phyloP scores from a whole-genome alignment of 164 flowering plant species.

The Buxus sempervirens region DNA sequence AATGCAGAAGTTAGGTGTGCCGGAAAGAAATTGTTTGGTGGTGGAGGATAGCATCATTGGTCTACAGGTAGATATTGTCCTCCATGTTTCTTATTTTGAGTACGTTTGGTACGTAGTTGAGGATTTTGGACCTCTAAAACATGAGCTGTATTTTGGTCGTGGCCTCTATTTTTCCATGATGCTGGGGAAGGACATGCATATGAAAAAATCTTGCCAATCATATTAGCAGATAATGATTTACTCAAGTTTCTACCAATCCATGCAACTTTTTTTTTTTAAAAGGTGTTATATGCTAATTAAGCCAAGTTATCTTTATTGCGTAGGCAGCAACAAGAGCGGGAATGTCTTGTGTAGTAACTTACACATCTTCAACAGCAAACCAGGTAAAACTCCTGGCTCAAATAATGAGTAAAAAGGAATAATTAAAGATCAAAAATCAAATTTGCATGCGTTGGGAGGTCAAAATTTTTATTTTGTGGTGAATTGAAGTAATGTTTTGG shows the following conservation, averaged over 20 bases:
- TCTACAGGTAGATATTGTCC: slow-evolving; percentile 52
- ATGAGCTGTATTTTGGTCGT: no score
- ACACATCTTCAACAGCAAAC: slow-evolving; percentile 86
- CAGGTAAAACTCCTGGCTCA: slow-evolving; percentile 44
- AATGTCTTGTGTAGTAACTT: slow-evolving; percentile 80
- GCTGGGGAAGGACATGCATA: no score
- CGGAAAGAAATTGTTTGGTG: slow-evolving; percentile 68
- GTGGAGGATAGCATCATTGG: slow-evolving; percentile 96
- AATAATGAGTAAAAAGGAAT: neutral
- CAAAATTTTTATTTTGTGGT: neutral
- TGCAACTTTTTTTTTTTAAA: neutral
- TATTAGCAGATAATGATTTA: no score
- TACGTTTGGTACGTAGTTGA: no score
- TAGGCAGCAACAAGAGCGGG: slow-evolving; percentile 95
- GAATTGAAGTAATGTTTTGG: neutral
- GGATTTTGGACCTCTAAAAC: no score
- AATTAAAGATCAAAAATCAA: neutral
- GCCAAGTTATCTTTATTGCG: slow-evolving; percentile 11
- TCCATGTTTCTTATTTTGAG: neutral
- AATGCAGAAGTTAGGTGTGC: slow-evolving; percentile 67
- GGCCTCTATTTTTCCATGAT: no score
- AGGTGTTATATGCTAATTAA: neutral
- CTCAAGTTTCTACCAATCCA: no score
- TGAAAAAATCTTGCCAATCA: no score
- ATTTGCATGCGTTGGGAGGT: neutral